Evolutionary conservation across 1,284 basidiomycete species (phyloP).

Genomic region (Polyporus tsugae): DNA sequence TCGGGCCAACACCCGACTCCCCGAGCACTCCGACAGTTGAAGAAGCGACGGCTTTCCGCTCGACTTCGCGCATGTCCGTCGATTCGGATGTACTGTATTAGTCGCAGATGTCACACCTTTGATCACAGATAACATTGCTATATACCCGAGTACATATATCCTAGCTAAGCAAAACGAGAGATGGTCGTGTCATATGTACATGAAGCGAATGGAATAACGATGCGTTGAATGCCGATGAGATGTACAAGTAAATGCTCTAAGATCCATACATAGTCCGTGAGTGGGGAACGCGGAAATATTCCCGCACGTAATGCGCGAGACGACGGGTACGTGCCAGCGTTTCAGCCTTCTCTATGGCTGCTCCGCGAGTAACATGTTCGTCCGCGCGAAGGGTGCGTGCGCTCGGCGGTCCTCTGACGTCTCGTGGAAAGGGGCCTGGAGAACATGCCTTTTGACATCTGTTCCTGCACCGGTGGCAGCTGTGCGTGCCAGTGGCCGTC

Average conservation of each 20-base stretch:
- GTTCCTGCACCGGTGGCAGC: constrained; percentile 56
- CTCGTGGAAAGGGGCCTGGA: constrained; percentile 42
- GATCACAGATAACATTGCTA: constrained; percentile 15
- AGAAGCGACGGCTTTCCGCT: constrained; percentile 1
- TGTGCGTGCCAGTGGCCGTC: constrained; percentile 63
- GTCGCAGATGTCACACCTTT: background rate
- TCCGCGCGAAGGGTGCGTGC: constrained; percentile 24
- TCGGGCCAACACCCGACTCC: background rate
- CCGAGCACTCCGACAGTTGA: background rate
- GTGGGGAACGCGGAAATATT: background rate
- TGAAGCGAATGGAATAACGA: constrained; percentile 14
- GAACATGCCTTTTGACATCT: constrained; percentile 52
- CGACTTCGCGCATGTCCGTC: background rate
- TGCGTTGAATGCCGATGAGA: constrained; percentile 3
- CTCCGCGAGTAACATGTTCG: constrained; percentile 28
- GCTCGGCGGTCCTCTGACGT: constrained; percentile 32
- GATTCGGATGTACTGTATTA: background rate
- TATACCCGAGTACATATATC: constrained; percentile 9
- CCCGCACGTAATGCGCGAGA: background rate
- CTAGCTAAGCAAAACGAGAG: constrained; percentile 1
- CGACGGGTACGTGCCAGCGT: background rate
- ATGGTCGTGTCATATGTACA: constrained; percentile 5
- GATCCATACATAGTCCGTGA: background rate
- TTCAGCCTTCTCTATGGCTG: constrained; percentile 30
- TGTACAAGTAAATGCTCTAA: background rate